Evolutionary conservation across 208 protist genomes (phyloP).

Genomic region (Leishmania turanica): DNA sequence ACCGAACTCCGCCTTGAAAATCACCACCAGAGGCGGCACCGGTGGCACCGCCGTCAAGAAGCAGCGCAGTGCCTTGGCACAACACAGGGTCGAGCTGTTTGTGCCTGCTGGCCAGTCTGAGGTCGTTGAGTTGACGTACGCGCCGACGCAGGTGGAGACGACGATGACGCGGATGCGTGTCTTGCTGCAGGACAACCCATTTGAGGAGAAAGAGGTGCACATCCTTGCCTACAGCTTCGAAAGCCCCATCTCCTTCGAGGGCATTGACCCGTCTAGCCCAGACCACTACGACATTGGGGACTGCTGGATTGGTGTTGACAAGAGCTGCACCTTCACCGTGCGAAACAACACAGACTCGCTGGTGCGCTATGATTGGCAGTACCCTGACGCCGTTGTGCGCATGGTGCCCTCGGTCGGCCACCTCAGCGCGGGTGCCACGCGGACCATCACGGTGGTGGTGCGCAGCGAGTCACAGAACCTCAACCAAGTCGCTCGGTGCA

Average conservation of each 20-base stretch:
- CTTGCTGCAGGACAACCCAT: slow-evolving; percentile 91
- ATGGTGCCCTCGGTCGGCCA: slow-evolving; percentile 63
- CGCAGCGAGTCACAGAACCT: slow-evolving; percentile 28
- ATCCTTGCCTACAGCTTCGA: slow-evolving; percentile 87
- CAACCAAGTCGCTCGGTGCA: slow-evolving; percentile 20
- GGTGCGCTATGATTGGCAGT: slow-evolving; percentile 86
- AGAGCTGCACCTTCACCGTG: slow-evolving; percentile 75
- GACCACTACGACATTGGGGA: slow-evolving; percentile 90
- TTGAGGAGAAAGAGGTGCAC: slow-evolving; percentile 89
- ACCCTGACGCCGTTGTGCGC: slow-evolving; percentile 22
- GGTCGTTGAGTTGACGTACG: slow-evolving; percentile 59
- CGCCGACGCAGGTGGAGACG: slow-evolving; percentile 56
- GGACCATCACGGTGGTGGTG: slow-evolving; percentile 51
- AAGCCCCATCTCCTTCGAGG: slow-evolving; percentile 89
- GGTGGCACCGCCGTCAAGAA: slow-evolving; percentile 34
- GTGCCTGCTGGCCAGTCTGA: slow-evolving; percentile 62
- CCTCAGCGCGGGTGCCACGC: slow-evolving; percentile 51
- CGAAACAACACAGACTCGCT: slow-evolving; percentile 77
- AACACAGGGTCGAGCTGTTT: slow-evolving; percentile 40
- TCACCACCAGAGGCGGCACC: neutral
- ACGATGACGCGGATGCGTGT: slow-evolving; percentile 69
- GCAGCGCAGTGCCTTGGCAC: slow-evolving; percentile 23
- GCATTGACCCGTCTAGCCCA: slow-evolving; percentile 74
- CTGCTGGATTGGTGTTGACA: slow-evolving; percentile 71
- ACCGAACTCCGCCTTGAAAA: slow-evolving; percentile 60